phyloP scores from a whole-genome alignment of 192 early-diverging fungal genomes.

The Backusella mclennaniae region DNA sequence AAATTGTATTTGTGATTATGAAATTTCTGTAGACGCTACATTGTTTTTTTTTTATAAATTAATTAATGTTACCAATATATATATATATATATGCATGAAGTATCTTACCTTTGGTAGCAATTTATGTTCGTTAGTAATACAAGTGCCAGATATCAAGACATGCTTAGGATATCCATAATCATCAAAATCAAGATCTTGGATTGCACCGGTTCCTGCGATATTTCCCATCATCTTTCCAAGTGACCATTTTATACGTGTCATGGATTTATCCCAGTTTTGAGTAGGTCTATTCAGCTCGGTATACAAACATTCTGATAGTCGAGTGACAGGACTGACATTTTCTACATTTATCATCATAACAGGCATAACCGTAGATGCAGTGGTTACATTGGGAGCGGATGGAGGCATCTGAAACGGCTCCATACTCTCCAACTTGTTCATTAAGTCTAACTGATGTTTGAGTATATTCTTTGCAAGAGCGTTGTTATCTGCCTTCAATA shows the following conservation, averaged over 20 bases:
- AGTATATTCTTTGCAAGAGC: neutral
- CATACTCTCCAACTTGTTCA: conserved; percentile 4
- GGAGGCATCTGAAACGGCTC: neutral
- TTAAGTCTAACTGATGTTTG: neutral
- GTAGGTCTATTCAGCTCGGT: neutral
- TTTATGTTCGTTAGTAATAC: conserved; percentile 8
- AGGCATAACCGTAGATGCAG: neutral
- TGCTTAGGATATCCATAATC: conserved; percentile 1
- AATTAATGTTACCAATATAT: neutral
- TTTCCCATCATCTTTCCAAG: conserved; percentile 2
- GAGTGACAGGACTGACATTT: neutral
- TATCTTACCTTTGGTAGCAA: conserved; percentile 5
- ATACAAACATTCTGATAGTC: neutral
- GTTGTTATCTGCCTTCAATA: neutral
- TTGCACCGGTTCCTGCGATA: neutral
- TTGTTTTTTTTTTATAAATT: neutral
- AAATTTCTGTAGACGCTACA: neutral
- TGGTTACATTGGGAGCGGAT: neutral
- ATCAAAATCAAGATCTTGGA: conserved; percentile 9
- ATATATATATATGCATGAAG: neutral
- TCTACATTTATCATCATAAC: neutral
- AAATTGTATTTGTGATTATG: neutral
- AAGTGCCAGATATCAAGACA: conserved; percentile 4
- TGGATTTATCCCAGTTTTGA: neutral
- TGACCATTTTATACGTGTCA: conserved; percentile 2